Evolutionary conservation across 2,329 filamentous ascomycete genomes (phyloP).

Genomic region (Hawksworthiomyces lignivorus): DNA sequence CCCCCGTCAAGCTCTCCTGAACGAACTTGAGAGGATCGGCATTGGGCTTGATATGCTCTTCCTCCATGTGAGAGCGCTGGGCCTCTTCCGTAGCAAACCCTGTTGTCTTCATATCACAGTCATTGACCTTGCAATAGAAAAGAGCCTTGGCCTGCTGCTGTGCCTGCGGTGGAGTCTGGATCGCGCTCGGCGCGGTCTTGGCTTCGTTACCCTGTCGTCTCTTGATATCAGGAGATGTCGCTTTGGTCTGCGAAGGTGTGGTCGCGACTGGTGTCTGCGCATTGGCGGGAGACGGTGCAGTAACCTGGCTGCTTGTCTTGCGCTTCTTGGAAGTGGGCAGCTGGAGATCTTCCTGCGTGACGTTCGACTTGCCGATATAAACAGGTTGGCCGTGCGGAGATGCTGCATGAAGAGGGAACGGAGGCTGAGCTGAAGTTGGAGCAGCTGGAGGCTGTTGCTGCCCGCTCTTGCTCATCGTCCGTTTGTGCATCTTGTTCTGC

Average conservation of each 20-base stretch:
- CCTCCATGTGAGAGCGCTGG: slow-evolving; percentile 44
- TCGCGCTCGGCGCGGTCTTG: slow-evolving; percentile 11
- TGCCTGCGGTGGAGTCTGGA: slow-evolving; percentile 9
- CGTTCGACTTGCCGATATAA: slow-evolving; percentile 43
- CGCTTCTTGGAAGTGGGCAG: slow-evolving; percentile 48
- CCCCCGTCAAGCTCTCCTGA: slow-evolving; percentile 39
- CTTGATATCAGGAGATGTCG: slow-evolving; percentile 37
- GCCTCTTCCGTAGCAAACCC: slow-evolving; percentile 49
- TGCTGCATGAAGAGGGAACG: slow-evolving; percentile 45
- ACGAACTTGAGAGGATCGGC: slow-evolving; percentile 48
- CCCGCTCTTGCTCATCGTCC: slow-evolving; percentile 36
- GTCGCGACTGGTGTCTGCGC: slow-evolving; percentile 27
- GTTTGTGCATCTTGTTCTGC: slow-evolving; percentile 38
- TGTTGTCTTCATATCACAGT: slow-evolving; percentile 43
- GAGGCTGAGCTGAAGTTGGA: slow-evolving; percentile 49
- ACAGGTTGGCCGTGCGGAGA: slow-evolving; percentile 54
- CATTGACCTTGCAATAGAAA: slow-evolving; percentile 44
- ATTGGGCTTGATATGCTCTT: slow-evolving; percentile 51
- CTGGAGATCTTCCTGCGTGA: slow-evolving; percentile 47
- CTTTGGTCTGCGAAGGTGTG: slow-evolving; percentile 37
- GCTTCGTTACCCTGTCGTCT: slow-evolving; percentile 25
- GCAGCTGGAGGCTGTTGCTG: slow-evolving; percentile 48
- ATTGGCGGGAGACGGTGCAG: slow-evolving; percentile 27
- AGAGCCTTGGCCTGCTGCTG: slow-evolving; percentile 31
- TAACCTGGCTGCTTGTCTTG: slow-evolving; percentile 36